A percentile compares a stretch with the other conserved stretches of the same genome.
Evolutionary conservation across 2,329 filamentous ascomycete genomes (phyloP).

Genomic region (Didymosphaeria variabile): DNA sequence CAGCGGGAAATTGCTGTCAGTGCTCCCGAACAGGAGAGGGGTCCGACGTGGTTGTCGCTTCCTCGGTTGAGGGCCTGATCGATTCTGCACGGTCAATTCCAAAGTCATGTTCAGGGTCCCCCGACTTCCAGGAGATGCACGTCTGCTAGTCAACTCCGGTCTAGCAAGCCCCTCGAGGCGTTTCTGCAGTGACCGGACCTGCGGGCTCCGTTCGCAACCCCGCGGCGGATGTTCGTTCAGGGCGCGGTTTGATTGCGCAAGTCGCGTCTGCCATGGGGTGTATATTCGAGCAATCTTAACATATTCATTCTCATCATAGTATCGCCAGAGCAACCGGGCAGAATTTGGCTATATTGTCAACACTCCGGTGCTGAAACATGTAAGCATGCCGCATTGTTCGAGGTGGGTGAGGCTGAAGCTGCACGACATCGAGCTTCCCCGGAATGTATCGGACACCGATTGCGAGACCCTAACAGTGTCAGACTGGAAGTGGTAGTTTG

Average conservation of each 20-base stretch:
- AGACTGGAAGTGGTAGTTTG: conserved; percentile 12
- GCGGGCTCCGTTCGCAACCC: conserved; percentile 2
- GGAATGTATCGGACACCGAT: conserved; percentile 16
- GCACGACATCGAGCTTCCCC: conserved; percentile 18
- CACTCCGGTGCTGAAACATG: conserved; percentile 9
- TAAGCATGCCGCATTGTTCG: conserved; percentile 1
- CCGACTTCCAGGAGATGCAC: neutral
- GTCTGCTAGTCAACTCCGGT: conserved; percentile 1
- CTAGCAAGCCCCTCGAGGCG: neutral
- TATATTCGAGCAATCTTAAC: neutral
- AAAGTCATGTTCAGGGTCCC: neutral
- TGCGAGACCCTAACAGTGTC: conserved; percentile 8
- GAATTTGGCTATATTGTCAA: conserved; percentile 6
- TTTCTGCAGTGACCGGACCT: conserved; percentile 13
- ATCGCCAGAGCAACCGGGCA: conserved; percentile 16
- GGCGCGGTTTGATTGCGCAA: conserved; percentile 5
- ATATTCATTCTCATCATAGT: neutral
- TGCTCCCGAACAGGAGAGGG: neutral
- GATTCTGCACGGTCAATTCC: neutral
- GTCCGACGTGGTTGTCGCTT: neutral
- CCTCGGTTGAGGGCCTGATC: neutral
- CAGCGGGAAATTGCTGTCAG: conserved; percentile 1
- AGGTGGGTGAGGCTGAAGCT: conserved; percentile 15
- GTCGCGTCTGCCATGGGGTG: conserved; percentile 1
- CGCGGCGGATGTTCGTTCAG: neutral